These are phyloP conservation scores for Chrysanthemum makinoi DNA, from an alignment of 129 eudicot species.

Conservation along the genomic window DNA sequence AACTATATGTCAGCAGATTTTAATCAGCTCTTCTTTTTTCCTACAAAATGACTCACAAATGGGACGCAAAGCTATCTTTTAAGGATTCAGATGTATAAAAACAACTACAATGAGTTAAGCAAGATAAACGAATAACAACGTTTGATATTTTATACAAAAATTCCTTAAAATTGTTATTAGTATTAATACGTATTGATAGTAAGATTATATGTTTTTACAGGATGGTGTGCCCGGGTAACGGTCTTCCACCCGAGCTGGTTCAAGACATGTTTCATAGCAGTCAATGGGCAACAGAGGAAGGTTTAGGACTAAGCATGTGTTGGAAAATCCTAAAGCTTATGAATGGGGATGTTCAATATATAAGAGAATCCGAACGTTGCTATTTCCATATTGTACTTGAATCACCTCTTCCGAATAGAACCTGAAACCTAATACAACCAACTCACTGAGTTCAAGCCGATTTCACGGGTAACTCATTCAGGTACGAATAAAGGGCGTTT, in stretches of 20 bases:
- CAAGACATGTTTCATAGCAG: slow-evolving; percentile 88
- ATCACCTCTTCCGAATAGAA: slow-evolving; percentile 37
- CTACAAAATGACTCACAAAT: too few species aligned
- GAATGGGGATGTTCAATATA: slow-evolving; percentile 89
- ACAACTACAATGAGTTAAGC: too few species aligned
- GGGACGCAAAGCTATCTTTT: too few species aligned
- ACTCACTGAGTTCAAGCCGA: not conserved
- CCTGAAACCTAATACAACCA: not conserved
- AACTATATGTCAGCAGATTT: too few species aligned
- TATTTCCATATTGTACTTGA: slow-evolving; percentile 67
- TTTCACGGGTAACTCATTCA: not conserved
- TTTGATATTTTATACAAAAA: too few species aligned
- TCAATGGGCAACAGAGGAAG: slow-evolving; percentile 77
- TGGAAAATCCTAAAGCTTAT: slow-evolving; percentile 72
- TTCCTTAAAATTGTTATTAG: not conserved
- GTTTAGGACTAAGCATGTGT: slow-evolving; percentile 84
- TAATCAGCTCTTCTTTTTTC: too few species aligned
- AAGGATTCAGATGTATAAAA: not conserved
- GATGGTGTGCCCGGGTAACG: slow-evolving; percentile 87
- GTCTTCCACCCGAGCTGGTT: slow-evolving; percentile 78
- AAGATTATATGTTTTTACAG: slow-evolving; percentile 33
- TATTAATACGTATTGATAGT: not conserved
- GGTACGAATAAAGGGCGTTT: slow-evolving; percentile 23
- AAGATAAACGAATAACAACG: too few species aligned
- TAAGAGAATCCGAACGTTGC: slow-evolving; percentile 81